phyloP scores from a whole-genome alignment of 1,284 basidiomycete genomes.

The Erythrobasidium hasegawianum region DNA sequence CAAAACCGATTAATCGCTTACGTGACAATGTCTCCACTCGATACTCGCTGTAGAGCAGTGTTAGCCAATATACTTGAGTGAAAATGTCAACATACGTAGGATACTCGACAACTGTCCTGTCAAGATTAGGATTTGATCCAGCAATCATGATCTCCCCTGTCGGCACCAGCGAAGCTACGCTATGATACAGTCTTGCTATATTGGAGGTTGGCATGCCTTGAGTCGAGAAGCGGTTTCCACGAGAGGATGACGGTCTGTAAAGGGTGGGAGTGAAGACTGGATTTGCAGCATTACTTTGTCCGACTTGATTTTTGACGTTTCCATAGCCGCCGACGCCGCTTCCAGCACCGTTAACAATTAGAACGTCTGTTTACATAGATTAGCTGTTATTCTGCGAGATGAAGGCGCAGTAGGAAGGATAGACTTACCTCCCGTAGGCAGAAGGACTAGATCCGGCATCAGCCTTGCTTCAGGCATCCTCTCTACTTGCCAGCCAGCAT shows the following conservation, averaged over 20 bases:
- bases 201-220: slow-evolving; percentile 60
- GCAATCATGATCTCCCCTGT: slow-evolving; percentile 67
- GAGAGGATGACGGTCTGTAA: slow-evolving; percentile 63
- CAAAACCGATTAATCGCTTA: too few relatives aligned
- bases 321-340: slow-evolving; percentile 78
- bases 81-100: slow-evolving; percentile 16
- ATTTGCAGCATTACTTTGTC: slow-evolving; percentile 71
- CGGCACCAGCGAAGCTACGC: slow-evolving; percentile 46
- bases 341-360: slow-evolving; percentile 72
- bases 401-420: too few relatives aligned
- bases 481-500: slow-evolving; percentile 67
- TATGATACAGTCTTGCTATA: slow-evolving; percentile 77
- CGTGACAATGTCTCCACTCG: slow-evolving; percentile 64
- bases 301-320: slow-evolving; percentile 67
- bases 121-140: slow-evolving; percentile 74
- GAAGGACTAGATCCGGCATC: slow-evolving; percentile 70
- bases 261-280: slow-evolving; percentile 70
- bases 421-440: slow-evolving; percentile 62
- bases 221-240: slow-evolving; percentile 62
- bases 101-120: slow-evolving; percentile 17
- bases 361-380: slow-evolving; percentile 52
- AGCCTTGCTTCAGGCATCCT: slow-evolving; percentile 65
- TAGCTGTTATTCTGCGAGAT: too few relatives aligned
- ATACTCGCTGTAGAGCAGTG: slow-evolving; percentile 72
- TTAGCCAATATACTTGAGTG: slow-evolving; percentile 49